Conservation (phyloP, 1,284 basidiomycete genomes). For the Irpex sp. region DNA sequence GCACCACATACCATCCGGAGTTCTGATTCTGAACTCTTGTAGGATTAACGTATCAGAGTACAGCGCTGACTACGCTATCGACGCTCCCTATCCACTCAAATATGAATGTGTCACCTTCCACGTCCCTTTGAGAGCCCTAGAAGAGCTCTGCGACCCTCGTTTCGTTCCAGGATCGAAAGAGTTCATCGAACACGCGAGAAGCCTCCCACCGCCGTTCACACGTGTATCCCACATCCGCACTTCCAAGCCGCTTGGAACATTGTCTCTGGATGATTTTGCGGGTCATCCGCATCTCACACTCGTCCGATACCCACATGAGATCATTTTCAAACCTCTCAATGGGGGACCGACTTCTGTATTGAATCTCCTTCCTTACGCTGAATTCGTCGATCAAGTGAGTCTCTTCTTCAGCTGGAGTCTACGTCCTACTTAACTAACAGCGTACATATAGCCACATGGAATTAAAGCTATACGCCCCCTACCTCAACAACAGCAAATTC, state of each 20-base stretch:
- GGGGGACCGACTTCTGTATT: constrained; percentile 26
- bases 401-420: constrained; percentile 7
- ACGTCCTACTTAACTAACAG: constrained; percentile 16
- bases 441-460: constrained; percentile 31
- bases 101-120: constrained; percentile 50
- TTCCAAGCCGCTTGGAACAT: constrained; percentile 37
- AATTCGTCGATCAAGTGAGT: constrained; percentile 2
- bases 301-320: constrained; percentile 37
- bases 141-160: constrained; percentile 46
- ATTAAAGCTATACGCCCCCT: constrained; percentile 51
- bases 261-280: constrained; percentile 43
- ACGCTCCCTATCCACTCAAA: constrained; percentile 44
- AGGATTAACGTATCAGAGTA: constrained; percentile 47
- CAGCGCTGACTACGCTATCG: constrained; percentile 41
- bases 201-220: constrained; percentile 36
- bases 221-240: constrained; percentile 34
- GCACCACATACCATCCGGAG: no score
- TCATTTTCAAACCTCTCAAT: constrained; percentile 44
- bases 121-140: constrained; percentile 45
- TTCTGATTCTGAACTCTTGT: not conserved
- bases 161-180: constrained; percentile 37
- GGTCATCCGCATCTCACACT: constrained; percentile 43
- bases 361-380: constrained; percentile 11
- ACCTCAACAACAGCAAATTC: constrained; percentile 47
- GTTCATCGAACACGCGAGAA: constrained; percentile 33